A percentile compares a stretch with the other conserved stretches of the same genome.
Evolutionary conservation across 352 stramenopile genomes (phyloP).

Genomic region (Phytopythium helicoides): DNA sequence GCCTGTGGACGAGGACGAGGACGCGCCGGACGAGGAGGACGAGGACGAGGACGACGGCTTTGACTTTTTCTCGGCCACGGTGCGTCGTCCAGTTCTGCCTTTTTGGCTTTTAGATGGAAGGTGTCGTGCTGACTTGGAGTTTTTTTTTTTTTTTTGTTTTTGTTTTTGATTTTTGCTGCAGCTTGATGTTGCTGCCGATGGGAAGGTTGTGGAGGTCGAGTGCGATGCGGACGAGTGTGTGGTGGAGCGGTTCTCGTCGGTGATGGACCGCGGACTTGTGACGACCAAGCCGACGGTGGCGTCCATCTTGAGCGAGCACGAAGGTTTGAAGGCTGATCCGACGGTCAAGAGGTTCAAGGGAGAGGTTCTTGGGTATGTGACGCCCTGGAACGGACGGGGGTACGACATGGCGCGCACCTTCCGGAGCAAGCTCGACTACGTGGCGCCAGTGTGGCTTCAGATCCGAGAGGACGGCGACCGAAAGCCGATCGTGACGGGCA

Average conservation of each 20-base stretch:
- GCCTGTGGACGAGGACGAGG: constrained; percentile 12
- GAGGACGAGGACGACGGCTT: constrained; percentile 32
- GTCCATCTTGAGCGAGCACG: constrained; percentile 46
- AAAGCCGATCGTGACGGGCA: constrained; percentile 57
- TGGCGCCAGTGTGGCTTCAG: constrained; percentile 83
- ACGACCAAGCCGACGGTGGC: constrained; percentile 40
- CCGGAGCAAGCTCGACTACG: constrained; percentile 73
- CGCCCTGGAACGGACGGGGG: constrained; percentile 76
- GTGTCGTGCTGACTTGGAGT: not conserved
- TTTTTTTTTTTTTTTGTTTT: not conserved
- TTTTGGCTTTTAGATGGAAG: not conserved
- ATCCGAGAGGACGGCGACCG: constrained; percentile 50
- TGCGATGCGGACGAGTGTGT: constrained; percentile 37
- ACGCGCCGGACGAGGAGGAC: constrained; percentile 18
- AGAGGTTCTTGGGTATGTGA: constrained; percentile 76
- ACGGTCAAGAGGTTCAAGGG: constrained; percentile 35
- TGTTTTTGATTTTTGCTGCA: constrained; percentile 7
- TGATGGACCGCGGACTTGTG: constrained; percentile 48
- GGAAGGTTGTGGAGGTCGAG: constrained; percentile 26
- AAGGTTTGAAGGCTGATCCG: constrained; percentile 4
- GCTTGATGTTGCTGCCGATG: constrained; percentile 22
- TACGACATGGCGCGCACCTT: constrained; percentile 73
- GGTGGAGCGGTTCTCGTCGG: constrained; percentile 21
- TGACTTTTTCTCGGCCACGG: constrained; percentile 32
- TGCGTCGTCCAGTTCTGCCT: too few relatives aligned